A percentile compares a stretch with the other conserved stretches of the same genome.
Evolutionary conservation across 352 stramenopile genomes (phyloP).

Genomic region (Stephanocyclus meneghinianus): DNA sequence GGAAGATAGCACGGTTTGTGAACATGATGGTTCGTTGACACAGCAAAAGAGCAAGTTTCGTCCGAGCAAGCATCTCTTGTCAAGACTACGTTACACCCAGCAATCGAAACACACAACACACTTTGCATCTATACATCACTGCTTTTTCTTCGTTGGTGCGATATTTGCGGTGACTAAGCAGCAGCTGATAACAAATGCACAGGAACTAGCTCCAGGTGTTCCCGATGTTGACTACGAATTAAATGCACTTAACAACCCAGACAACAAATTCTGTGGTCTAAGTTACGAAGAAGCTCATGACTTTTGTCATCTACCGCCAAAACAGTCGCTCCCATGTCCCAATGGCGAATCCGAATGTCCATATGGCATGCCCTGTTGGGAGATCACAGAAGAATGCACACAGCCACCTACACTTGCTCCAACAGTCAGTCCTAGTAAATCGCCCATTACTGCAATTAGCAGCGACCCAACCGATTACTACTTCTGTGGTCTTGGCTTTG

Average conservation of each 20-base stretch:
- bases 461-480: conserved; percentile 39
- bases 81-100: too few species aligned
- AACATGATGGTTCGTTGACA: too few species aligned
- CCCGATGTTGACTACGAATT: conserved; percentile 3
- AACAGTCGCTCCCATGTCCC: conserved; percentile 41
- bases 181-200: neutral
- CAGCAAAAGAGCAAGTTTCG: too few species aligned
- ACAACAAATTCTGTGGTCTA: conserved; percentile 52
- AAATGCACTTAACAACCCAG: conserved; percentile 21
- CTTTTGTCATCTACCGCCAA: conserved; percentile 41
- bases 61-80: too few species aligned
- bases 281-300: conserved; percentile 31
- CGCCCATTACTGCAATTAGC: conserved; percentile 29
- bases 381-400: conserved; percentile 33
- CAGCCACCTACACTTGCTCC: conserved; percentile 15
- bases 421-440: conserved; percentile 10
- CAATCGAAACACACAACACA: too few species aligned
- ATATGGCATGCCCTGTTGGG: conserved; percentile 43
- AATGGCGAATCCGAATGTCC: conserved; percentile 38
- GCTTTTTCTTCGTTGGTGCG: neutral
- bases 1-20: too few species aligned
- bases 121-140: too few species aligned
- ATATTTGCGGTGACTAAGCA: neutral
- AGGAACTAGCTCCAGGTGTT: neutral
- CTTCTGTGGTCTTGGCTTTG: conserved; percentile 51